phyloP scores from a whole-genome alignment of 371 early-diverging fungal species.

The Mucor saturninus region DNA sequence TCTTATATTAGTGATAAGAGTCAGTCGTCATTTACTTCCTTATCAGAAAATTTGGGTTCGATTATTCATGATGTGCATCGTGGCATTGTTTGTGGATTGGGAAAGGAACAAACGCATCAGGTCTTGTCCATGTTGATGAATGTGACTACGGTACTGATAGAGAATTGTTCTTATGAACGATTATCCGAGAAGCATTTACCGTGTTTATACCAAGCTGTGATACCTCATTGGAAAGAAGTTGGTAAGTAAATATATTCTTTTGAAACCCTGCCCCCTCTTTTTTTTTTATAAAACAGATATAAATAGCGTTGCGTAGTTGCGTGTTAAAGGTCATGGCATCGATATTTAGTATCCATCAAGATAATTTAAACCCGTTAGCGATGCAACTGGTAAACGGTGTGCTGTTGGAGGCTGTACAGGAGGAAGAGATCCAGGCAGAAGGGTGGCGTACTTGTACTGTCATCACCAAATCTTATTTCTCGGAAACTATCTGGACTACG shows the following conservation, averaged over 20 bases:
- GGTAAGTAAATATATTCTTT: slow-evolving; percentile 14
- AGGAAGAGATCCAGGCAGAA: slow-evolving; percentile 2
- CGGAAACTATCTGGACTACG: slow-evolving; percentile 21
- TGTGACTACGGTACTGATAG: slow-evolving; percentile 37
- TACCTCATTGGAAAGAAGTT: slow-evolving; percentile 32
- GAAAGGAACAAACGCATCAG: slow-evolving; percentile 37
- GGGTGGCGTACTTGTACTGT: slow-evolving; percentile 29
- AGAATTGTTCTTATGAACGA: slow-evolving; percentile 55
- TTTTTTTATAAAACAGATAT: slow-evolving; percentile 1
- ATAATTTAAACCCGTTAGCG: slow-evolving; percentile 3
- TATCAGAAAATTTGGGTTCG: slow-evolving; percentile 50
- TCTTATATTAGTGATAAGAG: slow-evolving; percentile 16
- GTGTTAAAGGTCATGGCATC: slow-evolving; percentile 42
- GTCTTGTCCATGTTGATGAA: slow-evolving; percentile 43
- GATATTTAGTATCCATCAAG: slow-evolving; percentile 31
- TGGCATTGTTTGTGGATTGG: slow-evolving; percentile 40
- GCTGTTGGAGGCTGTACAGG: slow-evolving; percentile 15
- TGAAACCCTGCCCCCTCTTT: background rate
- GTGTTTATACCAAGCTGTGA: slow-evolving; percentile 31
- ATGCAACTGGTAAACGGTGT: slow-evolving; percentile 11
- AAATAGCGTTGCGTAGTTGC: slow-evolving; percentile 27
- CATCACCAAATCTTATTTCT: slow-evolving; percentile 26
- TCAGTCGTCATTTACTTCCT: slow-evolving; percentile 53
- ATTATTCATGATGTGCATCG: slow-evolving; percentile 51
- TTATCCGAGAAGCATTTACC: slow-evolving; percentile 43